Conservation (phyloP, 2,329 filamentous ascomycete species). For the Coleophoma eucalyptorum region DNA sequence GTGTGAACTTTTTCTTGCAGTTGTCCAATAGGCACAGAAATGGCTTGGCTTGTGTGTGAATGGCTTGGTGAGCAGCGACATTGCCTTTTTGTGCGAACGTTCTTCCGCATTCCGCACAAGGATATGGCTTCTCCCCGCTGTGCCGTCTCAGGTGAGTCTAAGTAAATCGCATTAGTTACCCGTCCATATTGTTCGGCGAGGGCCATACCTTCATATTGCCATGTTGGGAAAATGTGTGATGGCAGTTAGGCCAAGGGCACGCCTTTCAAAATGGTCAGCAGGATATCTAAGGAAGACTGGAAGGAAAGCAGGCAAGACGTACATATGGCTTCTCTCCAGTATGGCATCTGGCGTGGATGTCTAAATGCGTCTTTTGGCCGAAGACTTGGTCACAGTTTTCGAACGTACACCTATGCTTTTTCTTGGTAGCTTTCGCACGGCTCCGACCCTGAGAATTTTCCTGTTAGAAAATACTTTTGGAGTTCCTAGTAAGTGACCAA, state of each 20-base stretch:
- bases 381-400: conserved; percentile 78
- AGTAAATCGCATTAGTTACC: not conserved
- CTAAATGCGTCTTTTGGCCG: conserved; percentile 86
- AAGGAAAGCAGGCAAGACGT: conserved; percentile 33
- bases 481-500: conserved; percentile 2
- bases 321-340: conserved; percentile 90
- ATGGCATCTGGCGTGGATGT: conserved; percentile 85
- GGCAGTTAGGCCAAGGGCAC: conserved; percentile 71
- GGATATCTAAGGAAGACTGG: no score
- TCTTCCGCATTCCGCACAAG: conserved; percentile 76
- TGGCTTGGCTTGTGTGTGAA: conserved; percentile 73
- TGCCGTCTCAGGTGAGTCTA: conserved; percentile 85
- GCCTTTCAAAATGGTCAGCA: conserved; percentile 10
- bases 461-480: conserved; percentile 17
- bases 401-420: conserved; percentile 70
- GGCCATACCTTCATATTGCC: conserved; percentile 77
- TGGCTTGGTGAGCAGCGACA: conserved; percentile 77
- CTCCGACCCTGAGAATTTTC: conserved; percentile 15
- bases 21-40: conserved; percentile 78
- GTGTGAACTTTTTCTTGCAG: conserved; percentile 85
- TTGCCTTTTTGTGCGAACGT: conserved; percentile 84
- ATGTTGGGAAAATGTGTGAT: conserved; percentile 79
- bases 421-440: conserved; percentile 31
- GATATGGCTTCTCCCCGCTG: conserved; percentile 81
- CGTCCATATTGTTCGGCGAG: conserved; percentile 5